Base-by-base conservation (phyloP, 2,329 filamentous ascomycete species). In the Biscogniauxia marginata region DNA sequence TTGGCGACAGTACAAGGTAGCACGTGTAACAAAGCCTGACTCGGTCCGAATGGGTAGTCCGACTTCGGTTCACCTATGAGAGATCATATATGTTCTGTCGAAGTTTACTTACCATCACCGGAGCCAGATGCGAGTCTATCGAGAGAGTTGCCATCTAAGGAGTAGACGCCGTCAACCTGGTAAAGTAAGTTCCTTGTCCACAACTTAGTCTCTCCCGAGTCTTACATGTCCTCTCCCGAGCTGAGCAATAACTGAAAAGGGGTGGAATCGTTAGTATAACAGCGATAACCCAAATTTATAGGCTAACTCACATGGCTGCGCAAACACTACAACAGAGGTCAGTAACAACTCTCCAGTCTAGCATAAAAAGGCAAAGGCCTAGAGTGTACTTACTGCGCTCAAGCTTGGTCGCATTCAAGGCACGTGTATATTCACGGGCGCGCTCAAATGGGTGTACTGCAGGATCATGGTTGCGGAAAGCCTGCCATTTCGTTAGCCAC, bases 361-460 rank as follows among this genome's bases (percentile, higher is more conserved):
- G 11, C 13, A 39, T 16, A 34, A 34, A 13, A 34, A 34, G 30
- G 16, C 4, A 34, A 34, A 34, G 30, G n/a, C n/a, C 7, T 16
- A 16, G 13, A 39, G n/a, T 39, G 30, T 16, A 39, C 30, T 39
- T 39, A 39, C 30, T 93, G 65, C 93, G 89, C 76, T 96, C 91
- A 59, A 97, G 77, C 74, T 97, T 97, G 56, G 52, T 53, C 13
- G 93, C 93, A 84, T 91, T 83, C 62, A 84, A 73, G 7, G 81
- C 80, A 54, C 80, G 72, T 52, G 77, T 72, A 64, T 80, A 79
- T 50, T 66, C 62, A 46, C 63, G 49, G 19, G 93, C 93, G 68
- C 91, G 83, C 75, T 96, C 92, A 74, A 97, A 96, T 2, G 91
- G 93, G 75, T 96, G 92, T 57, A 93, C 83, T 45, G 90, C 87